These are phyloP conservation scores for Tylopilus felleus DNA, from an alignment of 768 basidiomycete species.

Conservation along the genomic window DNA sequence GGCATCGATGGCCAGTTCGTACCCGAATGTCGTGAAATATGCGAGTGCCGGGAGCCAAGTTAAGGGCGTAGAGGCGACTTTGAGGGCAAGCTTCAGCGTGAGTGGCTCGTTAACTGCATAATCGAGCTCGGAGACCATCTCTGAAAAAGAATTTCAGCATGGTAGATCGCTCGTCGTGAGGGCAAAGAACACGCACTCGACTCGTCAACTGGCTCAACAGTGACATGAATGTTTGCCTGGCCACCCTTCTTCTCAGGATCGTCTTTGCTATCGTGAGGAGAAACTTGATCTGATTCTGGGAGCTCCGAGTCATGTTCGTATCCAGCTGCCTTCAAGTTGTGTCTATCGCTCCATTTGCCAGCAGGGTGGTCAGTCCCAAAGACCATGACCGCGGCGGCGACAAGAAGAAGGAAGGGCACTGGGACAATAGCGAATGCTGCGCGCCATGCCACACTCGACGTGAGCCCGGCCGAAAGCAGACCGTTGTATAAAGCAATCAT, in stretches of 20 bases:
- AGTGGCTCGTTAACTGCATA: conserved; percentile 2
- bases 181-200: not conserved
- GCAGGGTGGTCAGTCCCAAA: conserved; percentile 9
- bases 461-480: conserved; percentile 36
- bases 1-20: conserved; percentile 2
- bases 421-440: conserved; percentile 55
- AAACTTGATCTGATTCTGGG: not conserved
- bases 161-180: not conserved
- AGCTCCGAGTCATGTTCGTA: not conserved
- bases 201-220: not conserved
- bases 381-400: conserved; percentile 27
- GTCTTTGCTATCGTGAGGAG: conserved; percentile 22
- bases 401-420: conserved; percentile 46
- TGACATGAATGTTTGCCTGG: conserved; percentile 17
- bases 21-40: conserved; percentile 7
- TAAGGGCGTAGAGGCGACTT: not conserved
- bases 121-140: conserved; percentile 11
- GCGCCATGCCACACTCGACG: conserved; percentile 48
- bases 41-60: conserved; percentile 5
- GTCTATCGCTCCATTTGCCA: conserved; percentile 9
- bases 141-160: conserved; percentile 4
- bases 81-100: not conserved
- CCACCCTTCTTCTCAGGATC: conserved; percentile 29
- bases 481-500: conserved; percentile 36
- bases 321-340: conserved; percentile 5